These are phyloP conservation scores for Candida sanyaensis DNA, from an alignment of 1,139 yeast genomes.

Conservation along the genomic window DNA sequence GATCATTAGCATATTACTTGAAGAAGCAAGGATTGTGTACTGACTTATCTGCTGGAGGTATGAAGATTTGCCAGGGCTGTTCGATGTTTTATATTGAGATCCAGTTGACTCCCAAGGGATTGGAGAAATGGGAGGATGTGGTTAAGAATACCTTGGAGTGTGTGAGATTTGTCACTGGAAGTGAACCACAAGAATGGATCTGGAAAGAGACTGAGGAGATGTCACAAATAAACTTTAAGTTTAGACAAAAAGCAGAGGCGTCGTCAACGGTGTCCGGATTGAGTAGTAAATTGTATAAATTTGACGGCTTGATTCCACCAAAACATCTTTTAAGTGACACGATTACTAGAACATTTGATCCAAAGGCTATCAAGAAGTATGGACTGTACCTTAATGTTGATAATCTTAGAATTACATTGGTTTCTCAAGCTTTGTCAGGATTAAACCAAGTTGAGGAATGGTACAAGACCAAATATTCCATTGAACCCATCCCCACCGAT, in stretches of 20 bases:
- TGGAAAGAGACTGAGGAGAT: constrained; percentile 52
- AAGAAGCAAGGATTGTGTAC: constrained; percentile 78
- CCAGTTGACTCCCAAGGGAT: constrained; percentile 76
- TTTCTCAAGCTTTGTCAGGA: constrained; percentile 49
- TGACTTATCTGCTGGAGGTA: constrained; percentile 73
- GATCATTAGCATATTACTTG: constrained; percentile 71
- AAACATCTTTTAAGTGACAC: constrained; percentile 58
- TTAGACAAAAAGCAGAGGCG: constrained; percentile 65
- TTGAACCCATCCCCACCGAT: constrained; percentile 42
- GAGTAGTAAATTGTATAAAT: constrained; percentile 45
- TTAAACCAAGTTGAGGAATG: constrained; percentile 63
- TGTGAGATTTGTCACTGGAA: constrained; percentile 51
- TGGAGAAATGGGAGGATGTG: constrained; percentile 63
- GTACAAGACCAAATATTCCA: constrained; percentile 85
- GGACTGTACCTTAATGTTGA: constrained; percentile 52
- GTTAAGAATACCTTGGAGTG: constrained; percentile 68
- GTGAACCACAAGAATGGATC: constrained; percentile 62
- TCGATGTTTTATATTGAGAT: constrained; percentile 67
- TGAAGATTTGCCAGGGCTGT: constrained; percentile 67
- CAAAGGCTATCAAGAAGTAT: constrained; percentile 53
- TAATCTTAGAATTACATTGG: constrained; percentile 62
- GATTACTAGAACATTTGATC: constrained; percentile 62
- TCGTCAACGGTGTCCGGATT: constrained; percentile 59
- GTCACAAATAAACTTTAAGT: constrained; percentile 57
- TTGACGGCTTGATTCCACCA: constrained; percentile 57